Evolutionary conservation across 108 stramenopile species (phyloP).

Genomic region (Aurantiochytrium sp.): DNA sequence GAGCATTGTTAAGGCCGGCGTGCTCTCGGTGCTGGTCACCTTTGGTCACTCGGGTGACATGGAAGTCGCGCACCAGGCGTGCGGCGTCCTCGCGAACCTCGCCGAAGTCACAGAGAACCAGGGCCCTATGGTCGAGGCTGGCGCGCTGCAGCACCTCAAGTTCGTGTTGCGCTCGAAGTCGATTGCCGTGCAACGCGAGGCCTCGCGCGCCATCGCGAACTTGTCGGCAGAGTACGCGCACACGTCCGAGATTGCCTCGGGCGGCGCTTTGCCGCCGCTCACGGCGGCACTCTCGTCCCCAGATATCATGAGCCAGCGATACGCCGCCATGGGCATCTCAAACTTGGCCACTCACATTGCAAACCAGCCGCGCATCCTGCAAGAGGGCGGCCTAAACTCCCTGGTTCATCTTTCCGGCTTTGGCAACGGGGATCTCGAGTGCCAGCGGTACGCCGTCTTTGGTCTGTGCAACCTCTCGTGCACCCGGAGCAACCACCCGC

Average conservation of each 20-base stretch:
- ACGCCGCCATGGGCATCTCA: conserved; percentile 73
- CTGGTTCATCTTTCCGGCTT: conserved; percentile 52
- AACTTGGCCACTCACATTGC: conserved; percentile 63
- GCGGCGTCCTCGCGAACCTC: conserved; percentile 63
- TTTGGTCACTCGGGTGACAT: conserved; percentile 60
- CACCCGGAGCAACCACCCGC: conserved; percentile 59
- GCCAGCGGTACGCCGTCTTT: conserved; percentile 69
- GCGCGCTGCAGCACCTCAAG: conserved; percentile 73
- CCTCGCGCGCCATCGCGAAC: conserved; percentile 69
- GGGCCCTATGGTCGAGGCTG: conserved; percentile 59
- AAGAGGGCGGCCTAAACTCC: conserved; percentile 62
- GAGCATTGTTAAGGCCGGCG: conserved; percentile 51
- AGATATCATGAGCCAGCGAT: conserved; percentile 69
- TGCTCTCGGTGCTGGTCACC: conserved; percentile 54
- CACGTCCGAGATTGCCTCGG: conserved; percentile 61
- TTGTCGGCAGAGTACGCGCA: conserved; percentile 70
- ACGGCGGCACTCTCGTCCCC: conserved; percentile 62
- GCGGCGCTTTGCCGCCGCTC: conserved; percentile 62
- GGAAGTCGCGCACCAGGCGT: conserved; percentile 59
- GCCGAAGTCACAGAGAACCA: conserved; percentile 66
- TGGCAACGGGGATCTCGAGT: conserved; percentile 60
- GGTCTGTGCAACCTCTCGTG: conserved; percentile 70
- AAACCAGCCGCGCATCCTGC: conserved; percentile 62
- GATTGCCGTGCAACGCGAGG: conserved; percentile 68
- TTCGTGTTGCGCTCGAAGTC: conserved; percentile 65